phyloP scores from a whole-genome alignment of 1,284 basidiomycete species.

The Schizophyllum commune region DNA sequence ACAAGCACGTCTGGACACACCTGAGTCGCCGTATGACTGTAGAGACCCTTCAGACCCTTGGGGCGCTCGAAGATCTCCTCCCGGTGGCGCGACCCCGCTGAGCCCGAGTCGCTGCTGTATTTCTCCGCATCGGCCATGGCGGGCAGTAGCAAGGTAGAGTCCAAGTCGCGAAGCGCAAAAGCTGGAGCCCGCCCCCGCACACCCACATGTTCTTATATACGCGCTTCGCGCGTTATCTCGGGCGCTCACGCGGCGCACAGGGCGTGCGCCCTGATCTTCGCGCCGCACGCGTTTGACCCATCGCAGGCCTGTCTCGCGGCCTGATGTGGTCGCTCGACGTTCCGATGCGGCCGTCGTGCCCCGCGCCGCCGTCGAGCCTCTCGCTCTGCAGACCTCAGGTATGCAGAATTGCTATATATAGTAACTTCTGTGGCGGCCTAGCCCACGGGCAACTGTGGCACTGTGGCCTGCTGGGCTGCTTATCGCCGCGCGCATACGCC shows the following conservation, averaged over 20 bases:
- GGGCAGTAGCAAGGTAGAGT: not conserved
- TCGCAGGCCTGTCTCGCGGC: not conserved
- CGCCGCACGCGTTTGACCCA: not conserved
- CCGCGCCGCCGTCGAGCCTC: too few relatives aligned
- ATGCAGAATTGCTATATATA: too few relatives aligned
- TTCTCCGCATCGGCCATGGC: not conserved
- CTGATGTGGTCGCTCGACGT: not conserved
- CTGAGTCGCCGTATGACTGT: constrained; percentile 42
- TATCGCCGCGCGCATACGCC: too few relatives aligned
- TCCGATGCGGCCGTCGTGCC: not conserved
- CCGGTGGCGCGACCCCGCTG: not conserved
- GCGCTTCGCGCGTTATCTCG: not conserved
- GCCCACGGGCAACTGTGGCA: too few relatives aligned
- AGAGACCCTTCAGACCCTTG: constrained; percentile 32
- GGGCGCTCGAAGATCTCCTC: constrained; percentile 17
- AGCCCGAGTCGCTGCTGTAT: not conserved
- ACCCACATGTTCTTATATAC: not conserved
- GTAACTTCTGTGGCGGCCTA: too few relatives aligned
- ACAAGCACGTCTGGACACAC: constrained; percentile 21
- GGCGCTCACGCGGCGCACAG: not conserved
- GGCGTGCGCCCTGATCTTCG: not conserved
- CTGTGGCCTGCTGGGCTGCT: too few relatives aligned
- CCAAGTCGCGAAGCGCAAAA: not conserved
- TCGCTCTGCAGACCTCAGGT: too few relatives aligned
- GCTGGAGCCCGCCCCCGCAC: not conserved